Conservation (phyloP, 2,329 filamentous ascomycete species). For the Aspergillus proliferans region DNA sequence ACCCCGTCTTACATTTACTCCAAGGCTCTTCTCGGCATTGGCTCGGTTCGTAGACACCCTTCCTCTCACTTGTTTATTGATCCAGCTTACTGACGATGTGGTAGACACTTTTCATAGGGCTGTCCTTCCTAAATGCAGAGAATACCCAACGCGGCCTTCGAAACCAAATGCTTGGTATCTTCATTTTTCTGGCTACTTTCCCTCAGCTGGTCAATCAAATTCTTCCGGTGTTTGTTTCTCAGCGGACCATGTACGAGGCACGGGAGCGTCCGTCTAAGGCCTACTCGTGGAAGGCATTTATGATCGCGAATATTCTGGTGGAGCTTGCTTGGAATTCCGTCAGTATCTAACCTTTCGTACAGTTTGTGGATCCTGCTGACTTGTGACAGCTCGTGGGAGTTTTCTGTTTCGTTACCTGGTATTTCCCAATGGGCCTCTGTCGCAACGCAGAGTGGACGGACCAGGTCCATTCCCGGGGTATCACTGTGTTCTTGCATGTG, state of each 20-base stretch:
- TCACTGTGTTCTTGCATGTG: background rate
- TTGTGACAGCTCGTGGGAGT: slow-evolving; percentile 47
- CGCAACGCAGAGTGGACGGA: slow-evolving; percentile 36
- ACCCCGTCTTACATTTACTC: slow-evolving; percentile 84
- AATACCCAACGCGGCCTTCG: slow-evolving; percentile 74
- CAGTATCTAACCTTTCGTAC: no score
- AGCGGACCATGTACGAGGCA: slow-evolving; percentile 54
- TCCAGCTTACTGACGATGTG: no score
- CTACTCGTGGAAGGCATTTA: slow-evolving; percentile 69
- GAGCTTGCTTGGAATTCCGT: slow-evolving; percentile 61
- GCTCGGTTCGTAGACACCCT: slow-evolving; percentile 33
- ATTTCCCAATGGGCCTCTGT: slow-evolving; percentile 56
- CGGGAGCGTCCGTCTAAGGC: slow-evolving; percentile 60
- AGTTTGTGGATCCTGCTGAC: no score
- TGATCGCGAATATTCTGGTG: slow-evolving; percentile 64
- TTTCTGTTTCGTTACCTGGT: slow-evolving; percentile 60
- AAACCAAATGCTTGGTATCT: slow-evolving; percentile 87
- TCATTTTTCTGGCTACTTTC: slow-evolving; percentile 79
- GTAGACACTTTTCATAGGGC: slow-evolving; percentile 67
- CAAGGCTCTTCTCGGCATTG: slow-evolving; percentile 62
- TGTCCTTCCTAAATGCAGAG: slow-evolving; percentile 69
- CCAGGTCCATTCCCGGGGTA: slow-evolving; percentile 19
- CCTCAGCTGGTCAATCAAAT: slow-evolving; percentile 52
- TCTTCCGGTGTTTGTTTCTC: slow-evolving; percentile 54
- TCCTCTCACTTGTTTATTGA: no score